Evolutionary conservation across 441 rosid genomes (phyloP).

Genomic region (Gossypium schwendimanii): DNA sequence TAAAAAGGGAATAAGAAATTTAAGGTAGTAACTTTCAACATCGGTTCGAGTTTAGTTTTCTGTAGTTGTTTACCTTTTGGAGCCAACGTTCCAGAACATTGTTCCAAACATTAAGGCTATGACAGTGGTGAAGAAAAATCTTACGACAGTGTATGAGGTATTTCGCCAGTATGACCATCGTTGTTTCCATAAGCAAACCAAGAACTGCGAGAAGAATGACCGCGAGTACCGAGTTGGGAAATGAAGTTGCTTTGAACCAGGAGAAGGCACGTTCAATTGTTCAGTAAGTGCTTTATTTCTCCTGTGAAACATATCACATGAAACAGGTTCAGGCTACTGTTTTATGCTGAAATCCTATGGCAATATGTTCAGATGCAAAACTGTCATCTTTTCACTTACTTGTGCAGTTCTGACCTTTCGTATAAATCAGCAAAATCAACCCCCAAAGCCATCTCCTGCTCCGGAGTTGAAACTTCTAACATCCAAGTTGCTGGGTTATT

Average conservation of each 20-base stretch:
- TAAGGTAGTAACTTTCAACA: background rate
- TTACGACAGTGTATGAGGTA: slow-evolving; percentile 51
- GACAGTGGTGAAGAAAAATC: slow-evolving; percentile 30
- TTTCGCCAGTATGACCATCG: slow-evolving; percentile 71
- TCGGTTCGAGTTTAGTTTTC: background rate
- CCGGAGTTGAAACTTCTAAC: slow-evolving; percentile 31
- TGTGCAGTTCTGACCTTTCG: slow-evolving; percentile 28
- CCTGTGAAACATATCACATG: slow-evolving; percentile 12
- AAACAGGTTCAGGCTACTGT: background rate
- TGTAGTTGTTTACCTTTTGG: background rate
- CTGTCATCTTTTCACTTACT: slow-evolving; percentile 12
- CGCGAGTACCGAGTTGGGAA: slow-evolving; percentile 38
- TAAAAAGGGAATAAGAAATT: background rate
- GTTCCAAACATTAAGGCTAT: slow-evolving; percentile 39
- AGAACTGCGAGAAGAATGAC: slow-evolving; percentile 33
- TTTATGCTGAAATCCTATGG: no score
- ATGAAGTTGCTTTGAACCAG: slow-evolving; percentile 30
- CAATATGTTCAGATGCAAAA: background rate
- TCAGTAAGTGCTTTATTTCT: slow-evolving; percentile 30
- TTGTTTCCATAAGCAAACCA: slow-evolving; percentile 55
- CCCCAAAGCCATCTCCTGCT: slow-evolving; percentile 25
- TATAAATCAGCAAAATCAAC: slow-evolving; percentile 35
- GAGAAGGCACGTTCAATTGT: slow-evolving; percentile 27
- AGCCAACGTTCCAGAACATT: slow-evolving; percentile 42
- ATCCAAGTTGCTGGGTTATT: slow-evolving; percentile 48